These are phyloP conservation scores for Apiospora malaysiana DNA, from an alignment of 2,329 filamentous ascomycete genomes.

Conservation along the genomic window DNA sequence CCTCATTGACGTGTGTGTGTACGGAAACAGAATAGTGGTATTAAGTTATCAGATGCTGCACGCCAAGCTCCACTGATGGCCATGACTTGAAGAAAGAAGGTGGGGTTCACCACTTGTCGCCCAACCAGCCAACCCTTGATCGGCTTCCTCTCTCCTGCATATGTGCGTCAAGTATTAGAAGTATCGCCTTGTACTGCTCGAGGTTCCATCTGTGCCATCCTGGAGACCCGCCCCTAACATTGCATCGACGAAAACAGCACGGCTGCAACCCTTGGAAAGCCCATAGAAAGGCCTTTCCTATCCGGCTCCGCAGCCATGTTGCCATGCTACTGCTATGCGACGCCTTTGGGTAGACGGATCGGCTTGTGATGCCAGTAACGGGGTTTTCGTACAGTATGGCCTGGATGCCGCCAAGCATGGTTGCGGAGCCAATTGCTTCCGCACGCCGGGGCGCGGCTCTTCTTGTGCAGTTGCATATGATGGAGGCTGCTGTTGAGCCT, in stretches of 20 bases:
- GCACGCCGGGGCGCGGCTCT: slow-evolving; percentile 17
- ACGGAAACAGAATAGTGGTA: neutral
- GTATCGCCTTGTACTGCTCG: slow-evolving; percentile 7
- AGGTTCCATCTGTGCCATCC: neutral
- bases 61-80: slow-evolving; percentile 29
- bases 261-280: slow-evolving; percentile 1
- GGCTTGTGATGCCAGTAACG: slow-evolving; percentile 1
- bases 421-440: slow-evolving; percentile 18
- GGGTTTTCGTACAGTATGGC: neutral
- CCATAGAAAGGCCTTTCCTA: neutral
- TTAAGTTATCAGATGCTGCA: slow-evolving; percentile 41
- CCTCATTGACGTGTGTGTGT: neutral
- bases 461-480: slow-evolving; percentile 1
- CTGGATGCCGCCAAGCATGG: neutral
- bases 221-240: neutral
- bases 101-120: neutral
- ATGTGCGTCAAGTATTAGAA: neutral
- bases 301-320: slow-evolving; percentile 9
- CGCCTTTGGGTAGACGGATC: neutral
- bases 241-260: slow-evolving; percentile 14
- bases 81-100: neutral
- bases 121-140: slow-evolving; percentile 9
- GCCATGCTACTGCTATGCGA: neutral
- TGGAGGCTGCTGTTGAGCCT: slow-evolving; percentile 9
- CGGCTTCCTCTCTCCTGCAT: neutral